Percentiles rank a stretch among this genome's conserved stretches.
These are phyloP conservation scores for Saccharomycopsis sp. DNA, from an alignment of 805 yeast genomes.

Conservation along the genomic window DNA sequence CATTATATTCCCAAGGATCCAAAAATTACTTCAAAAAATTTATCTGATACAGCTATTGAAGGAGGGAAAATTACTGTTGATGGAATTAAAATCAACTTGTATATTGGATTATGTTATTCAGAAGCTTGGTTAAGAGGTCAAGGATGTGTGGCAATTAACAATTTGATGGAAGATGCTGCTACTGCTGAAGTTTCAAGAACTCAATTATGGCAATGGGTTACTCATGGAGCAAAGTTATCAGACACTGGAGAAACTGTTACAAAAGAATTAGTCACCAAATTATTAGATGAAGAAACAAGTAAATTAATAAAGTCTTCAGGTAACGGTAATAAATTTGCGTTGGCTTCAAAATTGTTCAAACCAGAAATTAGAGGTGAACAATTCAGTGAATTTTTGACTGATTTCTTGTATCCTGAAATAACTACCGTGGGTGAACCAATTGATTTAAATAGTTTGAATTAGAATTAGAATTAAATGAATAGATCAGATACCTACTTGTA, in stretches of 20 bases:
- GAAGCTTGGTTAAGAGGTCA: constrained; percentile 67
- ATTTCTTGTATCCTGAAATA: constrained; percentile 49
- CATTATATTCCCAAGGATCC: constrained; percentile 31
- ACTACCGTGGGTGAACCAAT: constrained; percentile 40
- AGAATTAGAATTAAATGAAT: too few relatives aligned
- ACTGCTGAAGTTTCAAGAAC: constrained; percentile 68
- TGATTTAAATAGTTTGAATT: too few relatives aligned
- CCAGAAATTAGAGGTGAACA: constrained; percentile 57
- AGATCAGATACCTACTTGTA: too few relatives aligned
- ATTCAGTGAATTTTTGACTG: constrained; percentile 57
- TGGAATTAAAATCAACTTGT: constrained; percentile 53
- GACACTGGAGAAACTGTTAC: constrained; percentile 44
- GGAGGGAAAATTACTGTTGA: constrained; percentile 52
- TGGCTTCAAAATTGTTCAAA: constrained; percentile 46
- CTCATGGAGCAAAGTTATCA: constrained; percentile 45
- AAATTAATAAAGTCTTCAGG: constrained; percentile 39
- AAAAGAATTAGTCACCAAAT: constrained; percentile 36
- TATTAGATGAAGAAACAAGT: constrained; percentile 45
- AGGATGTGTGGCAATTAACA: constrained; percentile 68
- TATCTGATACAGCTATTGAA: constrained; percentile 49
- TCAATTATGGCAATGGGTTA: constrained; percentile 68
- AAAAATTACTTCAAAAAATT: constrained; percentile 45
- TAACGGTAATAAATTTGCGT: constrained; percentile 37
- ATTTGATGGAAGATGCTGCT: constrained; percentile 71
- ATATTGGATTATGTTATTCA: constrained; percentile 57